Evolutionary conservation across 495 filamentous ascomycete species (phyloP).

Genomic region (Chlorociboria aeruginascens): DNA sequence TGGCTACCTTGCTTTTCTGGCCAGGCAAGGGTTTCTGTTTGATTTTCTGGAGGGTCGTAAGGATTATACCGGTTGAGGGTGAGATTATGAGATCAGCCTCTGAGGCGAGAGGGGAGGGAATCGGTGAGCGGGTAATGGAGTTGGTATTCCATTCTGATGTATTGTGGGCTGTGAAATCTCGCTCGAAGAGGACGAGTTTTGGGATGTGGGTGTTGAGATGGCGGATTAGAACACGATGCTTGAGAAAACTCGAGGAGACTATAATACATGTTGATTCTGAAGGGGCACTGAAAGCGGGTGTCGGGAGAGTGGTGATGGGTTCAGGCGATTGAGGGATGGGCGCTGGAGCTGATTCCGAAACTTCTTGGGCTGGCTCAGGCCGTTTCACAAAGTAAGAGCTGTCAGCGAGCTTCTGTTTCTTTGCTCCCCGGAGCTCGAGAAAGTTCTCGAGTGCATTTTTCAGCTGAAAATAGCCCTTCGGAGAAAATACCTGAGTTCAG

Average conservation of each 20-base stretch:
- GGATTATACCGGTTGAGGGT: conserved; percentile 53
- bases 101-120: conserved; percentile 25
- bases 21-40: conserved; percentile 63
- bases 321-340: conserved; percentile 1
- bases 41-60: conserved; percentile 61
- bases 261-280: conserved; percentile 28
- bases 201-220: conserved; percentile 39
- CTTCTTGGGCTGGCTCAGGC: neutral
- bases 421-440: conserved; percentile 27
- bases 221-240: conserved; percentile 29
- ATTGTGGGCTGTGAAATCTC: conserved; percentile 39
- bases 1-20: conserved; percentile 30
- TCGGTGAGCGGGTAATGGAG: conserved; percentile 20
- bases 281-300: neutral
- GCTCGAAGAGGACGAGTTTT: conserved; percentile 41
- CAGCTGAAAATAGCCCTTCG: conserved; percentile 17
- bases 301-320: conserved; percentile 10
- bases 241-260: conserved; percentile 34
- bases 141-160: conserved; percentile 21
- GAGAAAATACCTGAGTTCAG: neutral
- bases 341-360: conserved; percentile 5
- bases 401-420: conserved; percentile 21
- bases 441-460: conserved; percentile 31
- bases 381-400: conserved; percentile 17
- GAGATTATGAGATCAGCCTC: conserved; percentile 75